Evolutionary conservation across 2,329 filamentous ascomycete species (phyloP), one percentile per base, ranked within the genome.

Genomic region (Calonectria naviculata): DNA sequence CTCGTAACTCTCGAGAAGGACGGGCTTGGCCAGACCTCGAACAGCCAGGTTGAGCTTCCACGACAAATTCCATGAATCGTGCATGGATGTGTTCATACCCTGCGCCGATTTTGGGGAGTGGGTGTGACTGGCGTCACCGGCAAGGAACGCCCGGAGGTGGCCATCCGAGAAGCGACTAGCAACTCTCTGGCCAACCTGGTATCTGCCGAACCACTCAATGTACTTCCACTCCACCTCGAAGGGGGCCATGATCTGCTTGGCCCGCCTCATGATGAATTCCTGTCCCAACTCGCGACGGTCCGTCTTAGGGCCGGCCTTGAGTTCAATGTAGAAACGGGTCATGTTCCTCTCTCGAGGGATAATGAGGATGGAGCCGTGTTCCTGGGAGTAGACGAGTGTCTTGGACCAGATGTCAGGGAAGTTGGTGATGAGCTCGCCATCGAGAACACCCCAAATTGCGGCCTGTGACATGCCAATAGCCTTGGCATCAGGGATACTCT

Each of bases 381-480:
- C 86, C 71, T 93, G 89, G 3, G 90, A 92, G 74, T 92, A 92
- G 9, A 94, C 87, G 0, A 93, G 88, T 0, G 92, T 91, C 83
- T 94, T 94, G 80, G 90, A 93, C 92, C 92, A 94, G 60, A 94
- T 89, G 76, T 94, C 92, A 1, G 93, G 93, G 75, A 94, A 94
- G 79, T 94, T 88, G 9, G 92, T 94, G 49, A 92, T 89, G 12
- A 94, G 83, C 79, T 91, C 89, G 75, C 92, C 92, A 79, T 94
- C 93, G 4, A 94, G 83, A 3, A 94, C 92, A 67, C 92, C 93
- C 93, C 93, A 94, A 41, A 89, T 85, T 24, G 87, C 85, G 15
- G 86, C 82, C 71, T 87, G 86, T 12, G 91, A 89, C 78, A 87
- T 81, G 62, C 87, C 86, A 28, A 91, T 87, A 5, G 90, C 88